Conservation (phyloP, 1,139 yeast species). For the Magnusiomyces clavatus region DNA sequence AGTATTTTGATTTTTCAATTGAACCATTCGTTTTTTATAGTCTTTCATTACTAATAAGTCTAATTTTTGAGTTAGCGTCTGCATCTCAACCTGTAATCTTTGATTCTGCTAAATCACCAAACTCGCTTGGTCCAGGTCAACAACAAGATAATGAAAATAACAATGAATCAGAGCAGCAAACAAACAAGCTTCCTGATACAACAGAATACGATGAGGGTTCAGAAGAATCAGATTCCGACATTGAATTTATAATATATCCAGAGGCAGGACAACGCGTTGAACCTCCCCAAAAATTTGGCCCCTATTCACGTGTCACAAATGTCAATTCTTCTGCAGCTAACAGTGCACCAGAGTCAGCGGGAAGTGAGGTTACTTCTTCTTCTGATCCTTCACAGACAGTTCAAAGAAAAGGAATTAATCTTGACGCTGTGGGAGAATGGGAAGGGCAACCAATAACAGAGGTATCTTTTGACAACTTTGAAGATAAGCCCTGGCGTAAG, state of each 20-base stretch:
- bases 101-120: neutral
- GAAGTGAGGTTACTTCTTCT: constrained; percentile 18
- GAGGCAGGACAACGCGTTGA: constrained; percentile 32
- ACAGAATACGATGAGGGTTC: constrained; percentile 19
- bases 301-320: constrained; percentile 16
- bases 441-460: constrained; percentile 82
- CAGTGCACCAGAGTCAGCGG: constrained; percentile 13
- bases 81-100: neutral
- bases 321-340: constrained; percentile 11
- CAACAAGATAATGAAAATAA: constrained; percentile 12
- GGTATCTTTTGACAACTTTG: constrained; percentile 71
- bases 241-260: constrained; percentile 55
- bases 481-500: constrained; percentile 95
- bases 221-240: constrained; percentile 29
- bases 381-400: constrained; percentile 21
- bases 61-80: neutral
- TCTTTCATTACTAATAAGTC: neutral
- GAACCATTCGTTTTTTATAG: neutral
- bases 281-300: constrained; percentile 29
- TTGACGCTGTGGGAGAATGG: constrained; percentile 68
- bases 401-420: constrained; percentile 46
- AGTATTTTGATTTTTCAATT: neutral
- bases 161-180: constrained; percentile 16
- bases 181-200: constrained; percentile 6
- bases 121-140: constrained; percentile 13